phyloP scores from a whole-genome alignment of 768 basidiomycete species.

The Pleurotus tuoliensis region DNA sequence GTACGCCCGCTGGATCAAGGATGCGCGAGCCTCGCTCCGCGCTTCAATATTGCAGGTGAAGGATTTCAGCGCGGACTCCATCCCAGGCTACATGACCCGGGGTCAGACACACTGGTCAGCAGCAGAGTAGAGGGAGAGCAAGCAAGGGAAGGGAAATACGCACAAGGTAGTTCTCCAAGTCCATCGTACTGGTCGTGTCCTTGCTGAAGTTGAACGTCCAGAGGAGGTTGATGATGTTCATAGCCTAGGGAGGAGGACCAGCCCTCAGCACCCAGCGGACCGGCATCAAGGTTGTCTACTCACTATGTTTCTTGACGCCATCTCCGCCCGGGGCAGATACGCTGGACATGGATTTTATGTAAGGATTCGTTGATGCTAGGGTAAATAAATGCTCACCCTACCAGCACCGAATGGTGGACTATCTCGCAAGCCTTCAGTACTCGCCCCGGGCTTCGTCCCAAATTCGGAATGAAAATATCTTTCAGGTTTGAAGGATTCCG shows the following conservation, averaged over 20 bases:
- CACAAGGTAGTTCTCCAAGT: neutral
- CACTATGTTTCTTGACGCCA: conserved; percentile 15
- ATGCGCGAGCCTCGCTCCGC: neutral
- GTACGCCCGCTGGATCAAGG: neutral
- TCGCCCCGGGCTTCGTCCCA: conserved; percentile 12
- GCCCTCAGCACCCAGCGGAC: neutral
- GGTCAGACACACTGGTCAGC: too few species aligned
- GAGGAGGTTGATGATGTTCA: conserved; percentile 23
- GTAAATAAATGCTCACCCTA: conserved; percentile 7
- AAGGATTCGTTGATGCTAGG: neutral
- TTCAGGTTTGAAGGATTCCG: conserved; percentile 10
- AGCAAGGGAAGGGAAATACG: neutral
- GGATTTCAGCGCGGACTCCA: neutral
- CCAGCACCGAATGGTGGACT: conserved; percentile 13
- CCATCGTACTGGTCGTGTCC: neutral
- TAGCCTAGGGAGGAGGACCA: conserved; percentile 8
- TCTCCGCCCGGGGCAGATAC: conserved; percentile 15
- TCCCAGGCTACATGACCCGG: neutral
- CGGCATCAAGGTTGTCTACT: neutral
- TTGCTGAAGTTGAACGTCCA: conserved; percentile 26
- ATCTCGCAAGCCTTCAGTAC: conserved; percentile 10
- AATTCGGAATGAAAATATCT: conserved; percentile 10
- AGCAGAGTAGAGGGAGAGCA: too few species aligned
- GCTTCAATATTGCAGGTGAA: neutral
- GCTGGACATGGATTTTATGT: neutral